Evolutionary conservation across 2,329 filamentous ascomycete genomes (phyloP).

Genomic region (Cercospora beticola): DNA sequence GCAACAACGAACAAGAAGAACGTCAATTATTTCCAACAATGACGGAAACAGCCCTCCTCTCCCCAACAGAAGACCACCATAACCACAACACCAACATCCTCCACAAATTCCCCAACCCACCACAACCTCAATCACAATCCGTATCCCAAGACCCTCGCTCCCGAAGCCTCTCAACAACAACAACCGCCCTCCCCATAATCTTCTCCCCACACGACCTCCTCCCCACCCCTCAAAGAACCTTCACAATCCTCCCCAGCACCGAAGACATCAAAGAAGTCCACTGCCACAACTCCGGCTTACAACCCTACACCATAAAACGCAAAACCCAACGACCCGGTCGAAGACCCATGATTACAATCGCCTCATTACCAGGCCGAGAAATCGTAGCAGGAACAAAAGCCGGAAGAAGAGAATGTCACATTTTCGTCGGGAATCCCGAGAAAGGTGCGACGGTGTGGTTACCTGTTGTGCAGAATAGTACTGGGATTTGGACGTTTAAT

Average conservation of each 20-base stretch:
- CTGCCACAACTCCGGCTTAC: not conserved
- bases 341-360: conserved; percentile 4
- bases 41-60: not conserved
- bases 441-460: conserved; percentile 6
- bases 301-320: conserved; percentile 6
- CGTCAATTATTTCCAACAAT: not conserved
- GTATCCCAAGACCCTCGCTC: not conserved
- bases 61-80: not conserved
- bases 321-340: not conserved
- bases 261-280: conserved; percentile 7
- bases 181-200: not conserved
- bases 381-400: conserved; percentile 8
- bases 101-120: not conserved
- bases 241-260: not conserved
- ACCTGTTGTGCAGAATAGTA: not conserved
- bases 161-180: not conserved
- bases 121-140: not conserved
- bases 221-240: not conserved
- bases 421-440: conserved; percentile 5
- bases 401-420: conserved; percentile 5
- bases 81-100: not conserved
- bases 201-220: not conserved
- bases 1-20: not conserved
- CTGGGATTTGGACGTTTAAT: conserved; percentile 1
- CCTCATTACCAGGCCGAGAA: not conserved